Conservation (phyloP, 2,329 filamentous ascomycete genomes). For the Ampelomyces quisqualis region DNA sequence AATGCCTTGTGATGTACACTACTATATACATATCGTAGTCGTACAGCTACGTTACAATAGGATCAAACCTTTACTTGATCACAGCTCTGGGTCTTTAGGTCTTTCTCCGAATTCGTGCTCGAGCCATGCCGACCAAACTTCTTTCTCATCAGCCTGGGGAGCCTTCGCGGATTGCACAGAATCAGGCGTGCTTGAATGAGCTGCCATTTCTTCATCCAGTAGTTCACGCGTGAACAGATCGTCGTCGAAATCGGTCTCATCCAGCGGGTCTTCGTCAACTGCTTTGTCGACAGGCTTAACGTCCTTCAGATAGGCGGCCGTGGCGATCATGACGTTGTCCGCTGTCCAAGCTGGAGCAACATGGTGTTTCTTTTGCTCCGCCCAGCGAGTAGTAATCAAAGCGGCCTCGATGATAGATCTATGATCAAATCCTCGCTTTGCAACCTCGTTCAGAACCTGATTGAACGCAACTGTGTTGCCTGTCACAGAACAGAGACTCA, state of each 20-base stretch:
- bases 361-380: conserved; percentile 14
- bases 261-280: background rate
- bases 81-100: conserved; percentile 23
- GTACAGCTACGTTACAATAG: background rate
- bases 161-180: background rate
- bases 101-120: conserved; percentile 31
- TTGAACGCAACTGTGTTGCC: conserved; percentile 38
- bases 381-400: conserved; percentile 13
- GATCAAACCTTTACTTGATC: no score
- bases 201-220: background rate
- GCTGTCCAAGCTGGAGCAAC: conserved; percentile 33
- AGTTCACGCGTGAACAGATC: conserved; percentile 6
- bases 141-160: conserved; percentile 8
- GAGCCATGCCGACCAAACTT: conserved; percentile 32
- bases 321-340: conserved; percentile 38
- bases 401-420: conserved; percentile 27
- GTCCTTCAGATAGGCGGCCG: conserved; percentile 27
- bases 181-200: background rate
- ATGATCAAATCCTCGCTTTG: conserved; percentile 25
- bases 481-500: conserved; percentile 35
- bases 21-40: background rate
- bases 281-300: conserved; percentile 3
- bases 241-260: conserved; percentile 9
- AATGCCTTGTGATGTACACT: no score
- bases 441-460: conserved; percentile 32